Conservation (phyloP, 2,329 filamentous ascomycete genomes). For the Botrytis cinerea region DNA sequence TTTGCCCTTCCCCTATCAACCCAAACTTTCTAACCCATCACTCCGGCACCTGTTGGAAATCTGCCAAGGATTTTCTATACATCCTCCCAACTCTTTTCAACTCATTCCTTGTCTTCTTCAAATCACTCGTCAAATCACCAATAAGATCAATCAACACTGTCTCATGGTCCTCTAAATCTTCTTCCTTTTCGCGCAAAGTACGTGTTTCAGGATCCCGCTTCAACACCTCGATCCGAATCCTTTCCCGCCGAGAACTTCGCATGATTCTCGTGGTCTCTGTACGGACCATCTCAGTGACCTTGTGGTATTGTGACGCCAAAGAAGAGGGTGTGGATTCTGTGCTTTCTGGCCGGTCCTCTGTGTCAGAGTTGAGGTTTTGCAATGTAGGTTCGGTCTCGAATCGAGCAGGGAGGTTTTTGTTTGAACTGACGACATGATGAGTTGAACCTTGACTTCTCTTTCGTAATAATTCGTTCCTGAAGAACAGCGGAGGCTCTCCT, state of each 20-base stretch:
- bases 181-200: neutral
- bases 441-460: accelerated
- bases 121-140: neutral
- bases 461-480: accelerated
- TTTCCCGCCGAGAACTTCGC: neutral
- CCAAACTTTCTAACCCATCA: neutral
- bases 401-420: accelerated
- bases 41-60: neutral
- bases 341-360: neutral
- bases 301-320: neutral
- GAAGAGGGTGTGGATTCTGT: neutral
- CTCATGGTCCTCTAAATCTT: neutral
- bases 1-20: neutral
- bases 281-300: neutral
- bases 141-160: neutral
- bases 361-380: neutral
- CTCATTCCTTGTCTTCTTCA: neutral
- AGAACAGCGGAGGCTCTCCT: accelerated
- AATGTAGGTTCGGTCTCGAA: neutral
- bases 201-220: neutral
- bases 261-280: neutral
- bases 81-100: neutral
- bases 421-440: neutral
- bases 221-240: neutral
- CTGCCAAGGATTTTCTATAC: neutral